Evolutionary conservation across 106 monocot genomes (phyloP).

Genomic region (Dactylorhiza incarnata): DNA sequence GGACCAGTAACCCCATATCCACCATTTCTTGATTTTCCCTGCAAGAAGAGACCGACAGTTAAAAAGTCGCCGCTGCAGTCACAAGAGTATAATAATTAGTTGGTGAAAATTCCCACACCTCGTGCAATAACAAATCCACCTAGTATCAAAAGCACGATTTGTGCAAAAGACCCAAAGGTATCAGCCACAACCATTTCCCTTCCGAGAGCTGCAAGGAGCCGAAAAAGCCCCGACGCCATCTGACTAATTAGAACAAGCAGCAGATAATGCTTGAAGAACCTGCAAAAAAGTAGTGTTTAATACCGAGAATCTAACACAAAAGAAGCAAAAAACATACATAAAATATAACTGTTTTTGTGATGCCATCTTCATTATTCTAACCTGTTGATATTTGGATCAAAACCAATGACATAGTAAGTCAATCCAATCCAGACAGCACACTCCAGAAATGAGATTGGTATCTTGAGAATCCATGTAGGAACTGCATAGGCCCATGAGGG

Average conservation of each 20-base stretch:
- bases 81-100: not conserved
- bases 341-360: not conserved
- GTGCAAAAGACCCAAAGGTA: slow-evolving; percentile 61
- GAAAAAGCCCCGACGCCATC: slow-evolving; percentile 52
- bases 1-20: slow-evolving; percentile 13
- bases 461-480: slow-evolving; percentile 61
- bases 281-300: slow-evolving; percentile 18
- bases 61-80: not conserved
- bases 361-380: slow-evolving; percentile 6
- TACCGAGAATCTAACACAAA: not conserved
- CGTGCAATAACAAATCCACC: slow-evolving; percentile 64
- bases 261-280: slow-evolving; percentile 65
- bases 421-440: slow-evolving; percentile 32
- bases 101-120: slow-evolving; percentile 23
- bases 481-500: slow-evolving; percentile 74
- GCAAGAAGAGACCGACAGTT: not conserved
- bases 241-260: slow-evolving; percentile 41
- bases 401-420: slow-evolving; percentile 74
- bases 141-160: slow-evolving; percentile 40
- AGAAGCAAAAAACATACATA: not conserved
- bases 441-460: slow-evolving; percentile 55
- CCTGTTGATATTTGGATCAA: slow-evolving; percentile 48
- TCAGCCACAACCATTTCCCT: slow-evolving; percentile 61
- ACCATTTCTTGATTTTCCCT: slow-evolving; percentile 9
- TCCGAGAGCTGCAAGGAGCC: slow-evolving; percentile 39